Evolutionary conservation across 2,329 filamentous ascomycete species (phyloP).

Genomic region (Aspergillus caelatus): DNA sequence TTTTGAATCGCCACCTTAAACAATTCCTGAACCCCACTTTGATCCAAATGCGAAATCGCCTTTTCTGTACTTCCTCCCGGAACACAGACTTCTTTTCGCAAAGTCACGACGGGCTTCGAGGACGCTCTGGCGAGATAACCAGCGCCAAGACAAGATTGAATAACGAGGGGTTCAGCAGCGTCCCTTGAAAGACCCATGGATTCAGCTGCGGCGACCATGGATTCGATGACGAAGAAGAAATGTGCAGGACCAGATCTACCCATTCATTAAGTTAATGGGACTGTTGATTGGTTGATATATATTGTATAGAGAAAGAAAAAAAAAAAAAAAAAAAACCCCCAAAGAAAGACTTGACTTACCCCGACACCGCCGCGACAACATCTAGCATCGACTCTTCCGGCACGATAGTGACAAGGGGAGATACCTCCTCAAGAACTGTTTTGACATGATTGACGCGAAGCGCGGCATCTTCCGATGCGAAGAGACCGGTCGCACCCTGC

Average conservation of each 20-base stretch:
- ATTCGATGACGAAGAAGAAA: constrained; percentile 2
- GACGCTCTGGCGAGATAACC: not conserved
- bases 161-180: not conserved
- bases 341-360: not conserved
- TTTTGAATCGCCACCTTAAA: not conserved
- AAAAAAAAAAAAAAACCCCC: not conserved
- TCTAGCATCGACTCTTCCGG: constrained; percentile 1
- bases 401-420: not conserved
- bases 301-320: not conserved
- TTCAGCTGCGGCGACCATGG: constrained; percentile 3
- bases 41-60: constrained; percentile 4
- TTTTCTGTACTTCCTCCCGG: constrained; percentile 6
- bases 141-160: constrained; percentile 3
- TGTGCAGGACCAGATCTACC: constrained; percentile 1
- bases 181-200: not conserved
- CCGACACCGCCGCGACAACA: constrained; percentile 3
- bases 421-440: not conserved
- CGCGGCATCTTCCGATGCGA: constrained; percentile 2
- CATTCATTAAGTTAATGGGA: not conserved
- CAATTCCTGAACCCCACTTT: not conserved
- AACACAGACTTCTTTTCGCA: constrained; percentile 8
- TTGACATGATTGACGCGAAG: not conserved
- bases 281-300: not conserved
- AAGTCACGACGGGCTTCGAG: not conserved
- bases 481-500: constrained; percentile 6